Percentiles rank a stretch among this genome's conserved stretches.
These are phyloP conservation scores for Withania somnifera DNA, from an alignment of 305 asterid genomes.

Conservation along the genomic window DNA sequence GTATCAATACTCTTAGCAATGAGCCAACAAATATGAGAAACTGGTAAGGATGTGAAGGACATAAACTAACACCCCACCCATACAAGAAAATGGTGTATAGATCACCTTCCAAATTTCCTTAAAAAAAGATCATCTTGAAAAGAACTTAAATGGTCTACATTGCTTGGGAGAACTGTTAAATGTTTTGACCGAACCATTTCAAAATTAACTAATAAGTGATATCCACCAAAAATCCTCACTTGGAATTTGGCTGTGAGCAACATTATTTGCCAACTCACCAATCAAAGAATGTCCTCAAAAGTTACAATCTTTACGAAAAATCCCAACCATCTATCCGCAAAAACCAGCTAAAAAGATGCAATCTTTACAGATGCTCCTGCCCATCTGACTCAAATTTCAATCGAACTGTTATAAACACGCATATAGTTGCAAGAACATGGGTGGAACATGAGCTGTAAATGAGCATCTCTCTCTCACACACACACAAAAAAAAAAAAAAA, in stretches of 20 bases:
- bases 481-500: neutral
- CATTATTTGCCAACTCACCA: neutral
- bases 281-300: neutral
- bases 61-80: neutral
- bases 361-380: neutral
- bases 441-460: neutral
- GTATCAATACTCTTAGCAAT: neutral
- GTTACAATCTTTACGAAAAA: neutral
- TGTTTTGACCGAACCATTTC: neutral
- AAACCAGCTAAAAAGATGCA: neutral
- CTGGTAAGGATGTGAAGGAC: neutral
- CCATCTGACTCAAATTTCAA: neutral
- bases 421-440: neutral
- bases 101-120: neutral
- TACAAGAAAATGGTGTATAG: neutral
- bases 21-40: neutral
- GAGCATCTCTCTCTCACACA: neutral
- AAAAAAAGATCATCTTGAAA: neutral
- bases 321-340: neutral
- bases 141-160: neutral
- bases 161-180: neutral
- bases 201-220: neutral
- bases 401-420: neutral
- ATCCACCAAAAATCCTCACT: neutral
- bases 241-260: neutral